These are phyloP conservation scores for Ceratobasidium sp. DNA, from an alignment of 1,284 basidiomycete species.

Conservation along the genomic window DNA sequence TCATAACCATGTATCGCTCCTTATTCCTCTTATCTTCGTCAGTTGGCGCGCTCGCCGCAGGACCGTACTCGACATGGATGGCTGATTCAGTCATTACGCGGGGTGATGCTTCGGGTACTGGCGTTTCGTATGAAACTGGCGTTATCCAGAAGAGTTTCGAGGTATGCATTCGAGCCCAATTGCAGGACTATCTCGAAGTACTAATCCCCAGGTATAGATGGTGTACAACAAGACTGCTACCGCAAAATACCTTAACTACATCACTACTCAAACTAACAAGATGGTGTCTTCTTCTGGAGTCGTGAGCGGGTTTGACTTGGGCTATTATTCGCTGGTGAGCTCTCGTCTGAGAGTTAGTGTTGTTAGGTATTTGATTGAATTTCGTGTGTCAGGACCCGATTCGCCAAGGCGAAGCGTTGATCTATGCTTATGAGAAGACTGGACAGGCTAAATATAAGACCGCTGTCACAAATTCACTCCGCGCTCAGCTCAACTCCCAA, in stretches of 20 bases:
- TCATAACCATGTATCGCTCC: constrained; percentile 8
- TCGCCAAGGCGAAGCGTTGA: constrained; percentile 31
- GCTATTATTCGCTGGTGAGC: constrained; percentile 29
- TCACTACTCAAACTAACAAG: constrained; percentile 43
- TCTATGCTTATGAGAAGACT: constrained; percentile 38
- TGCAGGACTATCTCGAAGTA: background rate
- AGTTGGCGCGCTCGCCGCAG: constrained; percentile 17
- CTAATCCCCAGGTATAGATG: constrained; percentile 15
- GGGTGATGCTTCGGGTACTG: constrained; percentile 23
- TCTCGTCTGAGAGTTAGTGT: background rate
- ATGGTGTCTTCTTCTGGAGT: constrained; percentile 40
- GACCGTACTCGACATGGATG: constrained; percentile 42
- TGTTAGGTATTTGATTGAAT: too few relatives aligned
- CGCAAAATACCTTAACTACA: constrained; percentile 42
- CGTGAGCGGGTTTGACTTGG: constrained; percentile 22
- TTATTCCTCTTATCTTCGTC: constrained; percentile 20
- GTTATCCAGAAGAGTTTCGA: constrained; percentile 46
- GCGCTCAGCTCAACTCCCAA: constrained; percentile 37
- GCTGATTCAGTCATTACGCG: constrained; percentile 44
- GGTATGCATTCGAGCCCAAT: too few relatives aligned
- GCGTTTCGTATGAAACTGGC: constrained; percentile 41
- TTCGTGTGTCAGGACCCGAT: constrained; percentile 23
- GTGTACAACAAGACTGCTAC: constrained; percentile 36
- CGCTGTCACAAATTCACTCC: constrained; percentile 16
- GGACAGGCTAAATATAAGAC: constrained; percentile 37